Evolutionary conservation across 176 grass and related monocot genomes (phyloP).

Genomic region (Echinochloa phyllopogon): DNA sequence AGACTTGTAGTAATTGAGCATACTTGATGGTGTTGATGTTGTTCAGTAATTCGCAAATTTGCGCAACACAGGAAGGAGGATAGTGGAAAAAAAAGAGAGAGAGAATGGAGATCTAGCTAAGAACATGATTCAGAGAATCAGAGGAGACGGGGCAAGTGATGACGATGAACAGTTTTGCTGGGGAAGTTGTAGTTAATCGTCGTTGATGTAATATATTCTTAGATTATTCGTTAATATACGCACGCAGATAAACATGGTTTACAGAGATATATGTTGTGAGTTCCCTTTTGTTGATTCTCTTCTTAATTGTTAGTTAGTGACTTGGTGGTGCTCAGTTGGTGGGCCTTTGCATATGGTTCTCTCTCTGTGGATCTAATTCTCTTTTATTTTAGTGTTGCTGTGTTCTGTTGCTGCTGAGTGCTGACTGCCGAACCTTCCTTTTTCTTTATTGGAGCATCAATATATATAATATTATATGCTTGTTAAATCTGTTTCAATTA

Average conservation of each 20-base stretch:
- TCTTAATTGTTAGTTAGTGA: neutral
- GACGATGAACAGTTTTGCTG: constrained; percentile 29
- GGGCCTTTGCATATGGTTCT: neutral
- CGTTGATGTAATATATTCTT: constrained; percentile 18
- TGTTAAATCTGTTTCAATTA: neutral
- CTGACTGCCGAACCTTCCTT: neutral
- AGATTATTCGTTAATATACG: constrained; percentile 4
- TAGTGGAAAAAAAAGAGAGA: neutral
- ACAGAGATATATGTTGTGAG: neutral
- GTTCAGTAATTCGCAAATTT: constrained; percentile 1
- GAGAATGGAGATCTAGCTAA: neutral
- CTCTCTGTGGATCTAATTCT: neutral
- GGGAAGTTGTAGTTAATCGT: neutral
- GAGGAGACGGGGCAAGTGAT: neutral
- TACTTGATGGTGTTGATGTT: constrained; percentile 7
- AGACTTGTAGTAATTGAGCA: constrained; percentile 10
- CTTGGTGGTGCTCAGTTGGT: neutral
- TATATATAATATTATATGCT: neutral
- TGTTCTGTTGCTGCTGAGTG: neutral
- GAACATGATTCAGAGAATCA: too few relatives aligned
- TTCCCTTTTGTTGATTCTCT: neutral
- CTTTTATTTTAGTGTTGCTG: neutral
- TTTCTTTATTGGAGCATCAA: neutral
- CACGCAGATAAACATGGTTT: neutral
- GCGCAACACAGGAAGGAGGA: neutral